Base-by-base conservation (phyloP, 108 stramenopile species). In the Tribonema minus region DNA sequence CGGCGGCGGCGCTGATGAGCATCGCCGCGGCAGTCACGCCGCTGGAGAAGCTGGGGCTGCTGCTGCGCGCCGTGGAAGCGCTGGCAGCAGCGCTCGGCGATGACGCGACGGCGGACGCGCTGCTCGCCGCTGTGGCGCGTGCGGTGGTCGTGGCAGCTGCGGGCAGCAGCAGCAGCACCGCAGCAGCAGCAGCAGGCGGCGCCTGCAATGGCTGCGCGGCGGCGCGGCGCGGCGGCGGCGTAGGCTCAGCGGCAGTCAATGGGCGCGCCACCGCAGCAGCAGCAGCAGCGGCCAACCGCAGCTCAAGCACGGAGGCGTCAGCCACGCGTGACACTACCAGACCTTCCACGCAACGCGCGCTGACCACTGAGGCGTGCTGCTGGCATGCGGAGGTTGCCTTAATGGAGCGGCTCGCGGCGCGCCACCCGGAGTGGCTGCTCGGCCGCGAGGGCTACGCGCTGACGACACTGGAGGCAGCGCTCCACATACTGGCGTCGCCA, bases 311-410 rank as follows among this genome's bases (percentile, higher is more conserved):
- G 54, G 20, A 58, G 25, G 29, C 2, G n/a, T 30, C 70, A 20
- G 30, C 68, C 25, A 25, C 27, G 39, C 3, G 30, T 9, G 37
- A 30, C 15, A 33, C 27, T 7, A 26, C 32, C 38, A 26, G 26
- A 15, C 27, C 68, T 41, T 6, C 41, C 23, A 23, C 41, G 12
- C 15, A 9, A 15, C 15, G 15, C 20, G 41, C 41, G n/a, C n/a
- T n/a, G n/a, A n/a, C n/a, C n/a, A n/a, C n/a, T n/a, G n/a, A n/a
- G n/a, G n/a, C n/a, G n/a, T n/a, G n/a, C n/a, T n/a, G n/a, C n/a
- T n/a, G n/a, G 7, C 72, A 73, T 32, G 72, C 72, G 2, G 72
- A 73, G 63, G 72, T 73, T 12, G 72, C 72, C 2, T 73, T 73
- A 61, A 58, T 73, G 31, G 72, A 73, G 61, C 72, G 64, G 32